Base-by-base conservation (phyloP, 1,284 basidiomycete genomes). In the Cryptococcus floricola region DNA sequence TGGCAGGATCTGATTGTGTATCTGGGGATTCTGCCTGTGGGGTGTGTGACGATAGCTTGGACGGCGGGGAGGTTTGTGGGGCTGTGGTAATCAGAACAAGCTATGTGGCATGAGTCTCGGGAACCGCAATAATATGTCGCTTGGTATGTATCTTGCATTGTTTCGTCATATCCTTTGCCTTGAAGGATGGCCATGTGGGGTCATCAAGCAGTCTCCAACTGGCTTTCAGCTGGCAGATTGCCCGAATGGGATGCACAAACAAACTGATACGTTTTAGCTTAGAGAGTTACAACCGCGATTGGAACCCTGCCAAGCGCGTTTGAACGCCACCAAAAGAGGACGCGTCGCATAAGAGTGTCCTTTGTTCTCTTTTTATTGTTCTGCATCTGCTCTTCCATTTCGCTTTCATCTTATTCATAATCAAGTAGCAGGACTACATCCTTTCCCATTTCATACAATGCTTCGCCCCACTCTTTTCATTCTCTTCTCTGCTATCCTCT, bases 1-100 rank as follows among this genome's bases (percentile, higher is more conserved):
- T 78, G 77, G 77, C 77, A 78, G 64, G 77, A 78, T 58, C 53
- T 75, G 48, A 74, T 78, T 41, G 76, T 78, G 13, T 78, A 77
- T 54, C 59, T 78, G 13, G 77, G 76, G 18, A 77, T 77, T 44
- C 50, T 77, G 42, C 77, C 77, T 9, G 67, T 74, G 8, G 76
- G 76, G 7, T 59, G 57, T 12, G 57, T 74, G 0, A 66, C 66
- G 19, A 56, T 73, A 7, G 60, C 61, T 39, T 78, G 77, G 77
- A 68, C 64, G 43, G 56, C 74, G 12, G 75, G 71, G 8, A 67
- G 64, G 28, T 60, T 75, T 41, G 28, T 76, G 16, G 73, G 74
- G n/a, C 45, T 73, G 23, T 74, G 74, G 71, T 75, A 45, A 34
- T 34, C 31, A 10, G 31, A 10, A 34, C 1, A 34, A 34, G 10